Evolutionary conservation across 202 grass and related monocot species (phyloP), one percentile per base, ranked within the genome.

Genomic region (Zoysia matrella): DNA sequence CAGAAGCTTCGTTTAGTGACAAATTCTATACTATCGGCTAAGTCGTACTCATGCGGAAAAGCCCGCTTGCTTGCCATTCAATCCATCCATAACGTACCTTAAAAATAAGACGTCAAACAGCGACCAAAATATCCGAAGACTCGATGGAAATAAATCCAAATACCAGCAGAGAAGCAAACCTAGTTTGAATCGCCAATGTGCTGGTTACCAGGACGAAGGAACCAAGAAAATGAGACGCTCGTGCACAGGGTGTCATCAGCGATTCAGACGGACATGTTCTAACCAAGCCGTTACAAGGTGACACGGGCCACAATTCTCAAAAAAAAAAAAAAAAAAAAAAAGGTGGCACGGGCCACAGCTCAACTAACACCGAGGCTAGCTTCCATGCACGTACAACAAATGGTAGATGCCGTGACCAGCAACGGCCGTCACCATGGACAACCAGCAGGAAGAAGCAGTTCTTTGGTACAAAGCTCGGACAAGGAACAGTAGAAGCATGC

Each of bases 311-410:
- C 22, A 30, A 30, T 30, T 30, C 22, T 30, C 22, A 30, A 30
- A 30, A 30, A 30, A 30, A 30, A 30, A 30, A 30, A 30, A 30
- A 1, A 36, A 36, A 36, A 36, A 1, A 44, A 42, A 67, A 72
- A n/a, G 66, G 12, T 54, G 47, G 47, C 44, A 55, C 70, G 11
- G 7, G 30, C 36, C 36, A 74, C 69, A 18, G 54, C 41, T 45
- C 13, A 47, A 64, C 60, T 11, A 64, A 22, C 47, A 77, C 11
- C 6, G 2, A 11, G 44, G 10, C 72, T 13, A 77, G 3, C 53
- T 54, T 64, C 78, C 65, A 55, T 53, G 2, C 3, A 69, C 16
- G 49, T 75, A 53, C 71, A 75, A 45, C 45, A 69, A 54, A 52
- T 36, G 58, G 58, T 61, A 61, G 2, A 61, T 61, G 58, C 7